Evolutionary conservation across 2,329 filamentous ascomycete species (phyloP).

Genomic region (Paramyrothecium roridum): DNA sequence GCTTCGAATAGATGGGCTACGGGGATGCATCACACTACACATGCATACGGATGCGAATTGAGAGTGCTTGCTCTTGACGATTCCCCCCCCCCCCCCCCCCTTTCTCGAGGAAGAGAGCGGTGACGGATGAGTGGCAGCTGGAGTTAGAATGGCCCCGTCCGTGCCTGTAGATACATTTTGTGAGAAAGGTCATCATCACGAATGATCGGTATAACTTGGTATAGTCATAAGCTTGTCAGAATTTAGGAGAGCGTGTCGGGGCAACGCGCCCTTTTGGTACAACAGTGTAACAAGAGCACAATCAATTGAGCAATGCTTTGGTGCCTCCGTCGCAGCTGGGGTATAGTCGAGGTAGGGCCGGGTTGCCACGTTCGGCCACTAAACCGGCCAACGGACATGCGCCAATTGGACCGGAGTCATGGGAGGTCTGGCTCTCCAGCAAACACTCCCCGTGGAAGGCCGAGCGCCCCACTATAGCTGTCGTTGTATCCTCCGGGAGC

Average conservation of each 20-base stretch:
- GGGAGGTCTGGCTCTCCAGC: not conserved
- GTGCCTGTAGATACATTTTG: not conserved
- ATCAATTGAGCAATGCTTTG: not conserved
- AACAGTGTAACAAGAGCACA: not conserved
- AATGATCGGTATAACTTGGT: not conserved
- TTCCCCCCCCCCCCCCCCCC: no score
- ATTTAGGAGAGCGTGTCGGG: not conserved
- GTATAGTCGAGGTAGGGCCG: no score
- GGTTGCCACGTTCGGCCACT: no score
- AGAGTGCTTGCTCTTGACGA: no score
- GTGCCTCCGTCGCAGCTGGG: no score
- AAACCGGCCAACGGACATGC: not conserved
- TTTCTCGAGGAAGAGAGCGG: no score
- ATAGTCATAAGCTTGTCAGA: not conserved
- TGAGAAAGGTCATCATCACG: not conserved
- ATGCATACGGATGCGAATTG: no score
- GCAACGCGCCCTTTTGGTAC: not conserved
- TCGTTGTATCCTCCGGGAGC: not conserved
- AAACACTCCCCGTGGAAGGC: not conserved
- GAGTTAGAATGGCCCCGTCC: not conserved
- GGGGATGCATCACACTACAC: not conserved
- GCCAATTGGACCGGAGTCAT: not conserved
- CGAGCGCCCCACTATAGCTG: not conserved
- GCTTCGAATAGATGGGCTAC: slow-evolving; percentile 43
- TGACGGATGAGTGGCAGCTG: not conserved